Percentiles rank a stretch among this genome's conserved stretches.
phyloP scores from a whole-genome alignment of 1,284 basidiomycete genomes.

The Irpex lacteus region DNA sequence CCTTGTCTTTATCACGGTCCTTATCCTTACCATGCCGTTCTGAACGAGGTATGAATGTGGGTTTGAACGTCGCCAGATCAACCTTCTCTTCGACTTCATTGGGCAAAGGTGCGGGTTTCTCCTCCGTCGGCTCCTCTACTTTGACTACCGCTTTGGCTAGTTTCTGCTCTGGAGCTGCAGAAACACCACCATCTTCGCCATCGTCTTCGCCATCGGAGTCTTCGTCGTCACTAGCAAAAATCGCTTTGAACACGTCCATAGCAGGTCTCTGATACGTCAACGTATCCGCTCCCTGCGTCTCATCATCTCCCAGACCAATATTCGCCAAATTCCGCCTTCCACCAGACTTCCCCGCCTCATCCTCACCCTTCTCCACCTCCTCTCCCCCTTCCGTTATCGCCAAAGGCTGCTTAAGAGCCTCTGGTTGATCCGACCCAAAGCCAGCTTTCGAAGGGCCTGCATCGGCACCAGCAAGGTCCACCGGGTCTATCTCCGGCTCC shows the following conservation, averaged over 20 bases:
- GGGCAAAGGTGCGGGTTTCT: not conserved
- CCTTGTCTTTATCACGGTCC: constrained; percentile 37
- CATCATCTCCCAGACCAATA: constrained; percentile 86
- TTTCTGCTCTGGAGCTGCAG: not conserved
- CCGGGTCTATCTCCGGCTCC: constrained; percentile 55
- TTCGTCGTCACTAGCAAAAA: constrained; percentile 89
- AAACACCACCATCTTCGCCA: constrained; percentile 35
- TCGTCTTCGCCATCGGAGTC: constrained; percentile 70
- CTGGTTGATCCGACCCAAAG: not conserved
- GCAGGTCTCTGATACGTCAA: constrained; percentile 84
- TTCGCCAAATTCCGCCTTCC: constrained; percentile 57
- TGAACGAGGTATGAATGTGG: constrained; percentile 71
- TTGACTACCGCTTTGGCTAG: not conserved
- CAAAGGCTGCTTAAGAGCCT: constrained; percentile 12
- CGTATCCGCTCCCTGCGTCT: constrained; percentile 81
- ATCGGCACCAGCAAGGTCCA: constrained; percentile 16
- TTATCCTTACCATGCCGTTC: constrained; percentile 31
- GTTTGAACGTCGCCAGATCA: constrained; percentile 69
- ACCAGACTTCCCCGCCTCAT: not conserved
- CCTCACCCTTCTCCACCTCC: constrained; percentile 8
- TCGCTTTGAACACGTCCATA: constrained; percentile 94
- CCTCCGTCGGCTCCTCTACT: constrained; percentile 16
- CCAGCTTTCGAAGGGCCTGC: constrained; percentile 2
- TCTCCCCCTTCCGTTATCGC: constrained; percentile 22
- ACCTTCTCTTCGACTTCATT: constrained; percentile 34